phyloP scores from a whole-genome alignment of 768 basidiomycete species.

The Trametes elegans region DNA sequence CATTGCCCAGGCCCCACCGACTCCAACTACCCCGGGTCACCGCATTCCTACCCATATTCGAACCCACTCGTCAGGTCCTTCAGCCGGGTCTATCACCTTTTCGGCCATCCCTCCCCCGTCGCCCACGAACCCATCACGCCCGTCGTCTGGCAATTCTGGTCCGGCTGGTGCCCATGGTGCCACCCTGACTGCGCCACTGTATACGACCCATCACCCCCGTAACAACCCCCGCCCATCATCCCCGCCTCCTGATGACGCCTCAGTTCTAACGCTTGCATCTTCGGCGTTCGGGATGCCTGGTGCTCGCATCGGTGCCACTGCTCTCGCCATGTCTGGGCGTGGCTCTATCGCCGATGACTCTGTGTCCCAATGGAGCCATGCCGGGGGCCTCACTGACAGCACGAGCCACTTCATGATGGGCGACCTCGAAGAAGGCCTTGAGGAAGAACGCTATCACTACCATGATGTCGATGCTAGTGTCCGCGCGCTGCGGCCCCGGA shows the following conservation, averaged over 20 bases:
- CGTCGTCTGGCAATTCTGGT: slow-evolving; percentile 34
- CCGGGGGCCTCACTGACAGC: slow-evolving; percentile 47
- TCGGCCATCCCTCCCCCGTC: slow-evolving; percentile 58
- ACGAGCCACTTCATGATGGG: slow-evolving; percentile 65
- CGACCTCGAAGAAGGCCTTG: slow-evolving; percentile 32
- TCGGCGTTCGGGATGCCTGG: slow-evolving; percentile 82
- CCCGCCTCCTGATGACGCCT: slow-evolving; percentile 89
- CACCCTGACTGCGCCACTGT: slow-evolving; percentile 78
- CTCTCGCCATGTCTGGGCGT: slow-evolving; percentile 23
- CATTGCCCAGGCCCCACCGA: slow-evolving; percentile 80
- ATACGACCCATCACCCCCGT: slow-evolving; percentile 90
- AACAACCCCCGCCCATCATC: slow-evolving; percentile 94
- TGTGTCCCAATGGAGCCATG: slow-evolving; percentile 63
- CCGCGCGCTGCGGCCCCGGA: slow-evolving; percentile 82
- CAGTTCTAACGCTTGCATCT: slow-evolving; percentile 88
- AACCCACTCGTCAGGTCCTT: slow-evolving; percentile 55
- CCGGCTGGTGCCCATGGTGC: slow-evolving; percentile 24
- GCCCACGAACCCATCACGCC: slow-evolving; percentile 39
- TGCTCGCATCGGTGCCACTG: slow-evolving; percentile 42
- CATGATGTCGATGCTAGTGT: slow-evolving; percentile 86
- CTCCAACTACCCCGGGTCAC: slow-evolving; percentile 50
- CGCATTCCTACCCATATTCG: slow-evolving; percentile 61
- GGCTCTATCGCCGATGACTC: slow-evolving; percentile 50
- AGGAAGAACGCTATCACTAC: slow-evolving; percentile 49
- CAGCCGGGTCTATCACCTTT: slow-evolving; percentile 67